Conservation (phyloP, 2,329 filamentous ascomycete genomes). For the Knoxdaviesia proteae region DNA sequence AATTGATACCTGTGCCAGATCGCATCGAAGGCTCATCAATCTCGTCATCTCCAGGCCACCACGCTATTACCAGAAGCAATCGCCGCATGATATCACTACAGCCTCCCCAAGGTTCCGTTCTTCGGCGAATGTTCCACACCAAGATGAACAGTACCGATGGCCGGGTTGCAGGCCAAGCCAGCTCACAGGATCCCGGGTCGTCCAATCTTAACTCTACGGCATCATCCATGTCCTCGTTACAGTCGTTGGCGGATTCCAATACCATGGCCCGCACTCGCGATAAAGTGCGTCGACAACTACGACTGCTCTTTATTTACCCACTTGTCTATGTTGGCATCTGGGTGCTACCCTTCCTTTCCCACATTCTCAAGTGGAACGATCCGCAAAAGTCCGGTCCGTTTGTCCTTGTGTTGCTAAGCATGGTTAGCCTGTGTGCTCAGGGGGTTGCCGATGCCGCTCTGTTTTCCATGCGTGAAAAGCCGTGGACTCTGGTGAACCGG, state of each 20-base stretch:
- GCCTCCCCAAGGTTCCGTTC: no score
- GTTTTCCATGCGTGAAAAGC: conserved; percentile 49
- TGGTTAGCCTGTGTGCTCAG: conserved; percentile 40
- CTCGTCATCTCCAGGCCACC: no score
- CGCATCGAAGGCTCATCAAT: no score
- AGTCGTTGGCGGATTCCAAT: conserved; percentile 7
- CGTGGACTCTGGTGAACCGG: conserved; percentile 25
- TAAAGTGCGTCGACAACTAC: conserved; percentile 45
- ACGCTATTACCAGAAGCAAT: no score
- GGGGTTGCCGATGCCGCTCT: conserved; percentile 47
- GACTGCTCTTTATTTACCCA: conserved; percentile 58
- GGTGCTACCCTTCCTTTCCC: conserved; percentile 47
- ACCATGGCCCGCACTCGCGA: conserved; percentile 20
- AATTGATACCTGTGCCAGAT: no score
- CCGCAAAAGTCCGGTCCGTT: conserved; percentile 19
- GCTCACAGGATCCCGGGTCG: no score
- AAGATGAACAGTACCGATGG: no score
- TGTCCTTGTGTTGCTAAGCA: conserved; percentile 29
- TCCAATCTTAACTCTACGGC: conserved; percentile 2
- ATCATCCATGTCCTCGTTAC: conserved; percentile 5
- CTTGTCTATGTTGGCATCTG: conserved; percentile 51
- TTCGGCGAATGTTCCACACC: no score
- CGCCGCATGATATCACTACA: no score
- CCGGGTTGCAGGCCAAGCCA: no score
- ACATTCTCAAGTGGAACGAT: conserved; percentile 35